Evolutionary conservation across 306 rosid species (phyloP).

Genomic region (Luffa aegyptiaca): DNA sequence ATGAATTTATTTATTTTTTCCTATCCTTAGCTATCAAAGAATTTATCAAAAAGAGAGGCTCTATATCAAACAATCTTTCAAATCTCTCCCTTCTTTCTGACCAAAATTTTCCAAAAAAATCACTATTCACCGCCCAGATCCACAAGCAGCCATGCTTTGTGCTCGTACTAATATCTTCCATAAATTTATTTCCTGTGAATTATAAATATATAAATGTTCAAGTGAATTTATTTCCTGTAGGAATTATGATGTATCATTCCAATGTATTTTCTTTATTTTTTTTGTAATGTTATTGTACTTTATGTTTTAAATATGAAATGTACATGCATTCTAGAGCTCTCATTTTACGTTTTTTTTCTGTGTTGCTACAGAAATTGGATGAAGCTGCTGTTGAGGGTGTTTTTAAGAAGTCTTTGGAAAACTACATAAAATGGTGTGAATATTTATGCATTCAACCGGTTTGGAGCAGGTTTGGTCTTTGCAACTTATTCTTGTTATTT

Average conservation of each 20-base stretch:
- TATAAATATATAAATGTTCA: background rate
- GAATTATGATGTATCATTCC: background rate
- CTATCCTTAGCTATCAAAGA: too few species aligned
- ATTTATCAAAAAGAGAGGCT: too few species aligned
- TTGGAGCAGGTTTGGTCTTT: conserved; percentile 66
- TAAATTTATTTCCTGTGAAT: background rate
- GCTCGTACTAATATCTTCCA: background rate
- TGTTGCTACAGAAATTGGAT: conserved; percentile 55
- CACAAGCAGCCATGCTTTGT: background rate
- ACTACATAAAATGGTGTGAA: conserved; percentile 76
- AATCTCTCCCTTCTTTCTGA: background rate
- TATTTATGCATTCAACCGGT: conserved; percentile 80
- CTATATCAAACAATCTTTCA: too few species aligned
- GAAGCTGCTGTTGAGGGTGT: conserved; percentile 53
- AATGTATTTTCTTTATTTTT: background rate
- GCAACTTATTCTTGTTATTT: conserved; percentile 3
- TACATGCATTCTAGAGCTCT: background rate
- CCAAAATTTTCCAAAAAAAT: background rate
- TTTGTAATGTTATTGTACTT: background rate
- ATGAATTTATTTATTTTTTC: too few species aligned
- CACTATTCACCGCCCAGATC: background rate
- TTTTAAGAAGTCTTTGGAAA: conserved; percentile 69
- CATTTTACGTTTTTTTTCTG: background rate
- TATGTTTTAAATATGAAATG: background rate
- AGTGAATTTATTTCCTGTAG: background rate